These are phyloP conservation scores for Leccinum longicurvipes DNA, from an alignment of 768 basidiomycete species.

Conservation along the genomic window DNA sequence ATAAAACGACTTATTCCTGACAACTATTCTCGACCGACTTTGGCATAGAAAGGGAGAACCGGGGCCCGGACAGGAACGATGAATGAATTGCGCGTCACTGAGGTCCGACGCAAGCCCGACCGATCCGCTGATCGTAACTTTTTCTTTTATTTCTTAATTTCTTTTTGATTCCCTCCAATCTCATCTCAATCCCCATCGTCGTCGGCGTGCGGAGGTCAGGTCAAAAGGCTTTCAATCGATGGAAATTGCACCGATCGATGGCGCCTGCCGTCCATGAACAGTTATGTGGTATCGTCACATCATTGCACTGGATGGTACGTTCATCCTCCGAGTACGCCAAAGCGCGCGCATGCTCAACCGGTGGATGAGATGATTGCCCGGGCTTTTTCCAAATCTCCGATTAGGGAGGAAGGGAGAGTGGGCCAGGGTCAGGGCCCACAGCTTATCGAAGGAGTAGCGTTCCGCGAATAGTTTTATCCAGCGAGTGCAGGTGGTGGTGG, in stretches of 20 bases:
- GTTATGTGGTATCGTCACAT: not conserved
- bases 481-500: not conserved
- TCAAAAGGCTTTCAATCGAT: conserved; percentile 8
- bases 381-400: not conserved
- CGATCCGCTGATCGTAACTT: conserved; percentile 17
- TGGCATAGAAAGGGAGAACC: not conserved
- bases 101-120: not conserved
- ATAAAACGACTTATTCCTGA: not conserved
- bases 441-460: not conserved
- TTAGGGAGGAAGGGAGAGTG: not conserved
- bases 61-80: conserved; percentile 10
- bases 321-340: not conserved
- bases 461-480: not conserved
- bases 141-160: not conserved
- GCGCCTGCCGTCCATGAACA: conserved; percentile 9
- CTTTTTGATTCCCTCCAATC: not conserved
- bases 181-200: conserved; percentile 1
- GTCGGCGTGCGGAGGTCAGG: conserved; percentile 18
- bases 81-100: not conserved
- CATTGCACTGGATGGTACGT: not conserved
- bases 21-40: not conserved
- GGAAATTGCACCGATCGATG: conserved; percentile 20
- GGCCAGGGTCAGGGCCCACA: not conserved
- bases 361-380: not conserved
- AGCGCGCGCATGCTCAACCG: not conserved